Evolutionary conservation across 2,329 filamentous ascomycete genomes (phyloP).

Genomic region (Botrytis cinerea): DNA sequence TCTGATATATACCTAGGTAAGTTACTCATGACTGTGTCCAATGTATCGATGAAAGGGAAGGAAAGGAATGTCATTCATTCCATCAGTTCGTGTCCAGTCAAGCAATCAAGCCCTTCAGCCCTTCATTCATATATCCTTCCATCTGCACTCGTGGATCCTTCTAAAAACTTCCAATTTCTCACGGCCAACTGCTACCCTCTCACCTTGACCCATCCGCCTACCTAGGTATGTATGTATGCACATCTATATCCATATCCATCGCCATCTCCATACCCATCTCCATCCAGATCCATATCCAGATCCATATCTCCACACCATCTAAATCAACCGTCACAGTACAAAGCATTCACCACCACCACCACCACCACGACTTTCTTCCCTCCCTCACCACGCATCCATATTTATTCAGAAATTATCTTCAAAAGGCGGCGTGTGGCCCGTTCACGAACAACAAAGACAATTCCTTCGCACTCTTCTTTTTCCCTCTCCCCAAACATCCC

Average conservation of each 20-base stretch:
- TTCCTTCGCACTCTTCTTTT: not conserved
- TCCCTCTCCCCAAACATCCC: not conserved
- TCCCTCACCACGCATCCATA: not conserved
- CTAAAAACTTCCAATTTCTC: not conserved
- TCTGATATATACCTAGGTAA: too few relatives aligned
- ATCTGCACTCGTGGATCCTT: not conserved
- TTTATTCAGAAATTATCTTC: not conserved
- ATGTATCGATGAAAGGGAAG: too few relatives aligned
- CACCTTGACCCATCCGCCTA: not conserved
- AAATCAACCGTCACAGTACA: not conserved
- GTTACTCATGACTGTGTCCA: too few relatives aligned
- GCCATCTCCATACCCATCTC: not conserved
- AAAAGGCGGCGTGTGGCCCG: not conserved
- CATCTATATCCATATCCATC: not conserved
- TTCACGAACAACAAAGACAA: conserved; percentile 11
- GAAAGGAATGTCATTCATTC: too few relatives aligned
- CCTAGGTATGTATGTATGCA: not conserved
- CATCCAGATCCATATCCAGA: not conserved
- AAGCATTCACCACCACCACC: not conserved
- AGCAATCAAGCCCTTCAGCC: too few relatives aligned
- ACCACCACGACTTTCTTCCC: not conserved
- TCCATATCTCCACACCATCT: not conserved
- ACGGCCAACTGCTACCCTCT: not conserved
- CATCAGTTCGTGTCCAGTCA: too few relatives aligned
- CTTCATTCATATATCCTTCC: too few relatives aligned